phyloP scores from a whole-genome alignment of 768 basidiomycete genomes.

The Boletus reticulatus region DNA sequence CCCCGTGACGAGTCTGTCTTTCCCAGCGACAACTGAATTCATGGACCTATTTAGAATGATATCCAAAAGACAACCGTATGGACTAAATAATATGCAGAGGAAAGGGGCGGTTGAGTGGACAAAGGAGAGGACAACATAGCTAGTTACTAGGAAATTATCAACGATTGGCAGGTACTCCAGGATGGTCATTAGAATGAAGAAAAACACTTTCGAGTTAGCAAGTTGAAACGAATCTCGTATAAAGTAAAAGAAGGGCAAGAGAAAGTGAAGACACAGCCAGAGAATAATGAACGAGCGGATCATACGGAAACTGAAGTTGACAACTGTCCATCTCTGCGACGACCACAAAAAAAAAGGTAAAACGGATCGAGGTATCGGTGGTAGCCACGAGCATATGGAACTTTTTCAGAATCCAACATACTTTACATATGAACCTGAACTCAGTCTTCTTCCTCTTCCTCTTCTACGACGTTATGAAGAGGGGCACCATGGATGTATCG shows the following conservation, averaged over 20 bases:
- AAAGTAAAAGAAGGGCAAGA: not conserved
- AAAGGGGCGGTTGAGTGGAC: not conserved
- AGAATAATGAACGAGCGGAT: not conserved
- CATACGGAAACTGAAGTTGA: not conserved
- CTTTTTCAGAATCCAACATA: conserved; percentile 14
- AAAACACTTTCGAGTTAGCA: conserved; percentile 14
- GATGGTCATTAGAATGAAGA: conserved; percentile 20
- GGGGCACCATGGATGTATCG: conserved; percentile 85
- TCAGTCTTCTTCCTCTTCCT: conserved; percentile 63
- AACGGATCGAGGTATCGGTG: conserved; percentile 25
- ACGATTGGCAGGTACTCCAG: conserved; percentile 22
- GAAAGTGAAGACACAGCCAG: not conserved
- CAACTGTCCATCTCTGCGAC: conserved; percentile 14
- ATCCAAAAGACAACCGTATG: conserved; percentile 20
- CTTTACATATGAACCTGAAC: conserved; percentile 16
- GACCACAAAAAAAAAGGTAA: not conserved
- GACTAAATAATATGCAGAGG: conserved; percentile 5
- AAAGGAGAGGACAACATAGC: conserved; percentile 26
- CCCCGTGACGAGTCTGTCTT: conserved; percentile 1
- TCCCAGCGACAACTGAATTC: conserved; percentile 4
- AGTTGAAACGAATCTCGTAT: conserved; percentile 1
- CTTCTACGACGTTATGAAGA: conserved; percentile 82
- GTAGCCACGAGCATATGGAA: conserved; percentile 14
- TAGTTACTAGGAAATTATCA: conserved; percentile 18
- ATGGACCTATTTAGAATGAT: conserved; percentile 8